Evolutionary conservation across 2,329 filamentous ascomycete genomes (phyloP), one percentile per base, ranked within the genome.

Genomic region (Hypomyces perniciosus): DNA sequence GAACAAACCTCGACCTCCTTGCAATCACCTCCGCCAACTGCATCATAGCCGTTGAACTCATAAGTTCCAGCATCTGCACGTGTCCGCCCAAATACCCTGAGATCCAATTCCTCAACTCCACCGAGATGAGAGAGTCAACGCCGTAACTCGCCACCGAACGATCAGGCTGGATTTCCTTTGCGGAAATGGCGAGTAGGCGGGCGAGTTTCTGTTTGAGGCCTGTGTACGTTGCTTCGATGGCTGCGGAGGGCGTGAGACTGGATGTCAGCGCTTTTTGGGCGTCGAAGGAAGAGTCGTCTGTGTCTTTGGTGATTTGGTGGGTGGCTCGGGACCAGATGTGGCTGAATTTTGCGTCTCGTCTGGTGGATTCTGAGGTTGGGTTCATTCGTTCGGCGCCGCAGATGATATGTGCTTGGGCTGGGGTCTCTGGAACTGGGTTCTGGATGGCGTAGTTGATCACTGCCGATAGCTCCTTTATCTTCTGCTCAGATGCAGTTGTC

Each of bases 71-170:
- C 51, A 45, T 53, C 46, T 50, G 46, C 4, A 53, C 51, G 29
- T 53, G 51, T 1, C 37, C 42, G 2, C 46, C 47, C 37, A 53
- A 38, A 28, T 50, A 27, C 2, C 47, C 43, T 13, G 51, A 41
- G 26, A 53, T 53, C 51, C 51, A 53, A 33, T 53, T 53, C 13
- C 51, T 45, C 51, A 53, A 28, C 30, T 53, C 51, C 1, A 53
- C 51, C 12, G 51, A 50, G 4, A 53, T 45, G 27, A 53, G 51
- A 20, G 51, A 53, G 28, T 53, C 51, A 10, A 53, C 51, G 41
- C 51, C 51, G 13, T 53, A 53, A 26, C 46, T 53, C 27, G 51
- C 42, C 27, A 53, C 46, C 6, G 51, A 37, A n/a, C 51, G 51
- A 38, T 53, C 51, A 7, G 51, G 38, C 31, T 53, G 51, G 13